phyloP scores from a whole-genome alignment of 2,329 filamentous ascomycete genomes.

The Aspergillus brunneoviolaceus region DNA sequence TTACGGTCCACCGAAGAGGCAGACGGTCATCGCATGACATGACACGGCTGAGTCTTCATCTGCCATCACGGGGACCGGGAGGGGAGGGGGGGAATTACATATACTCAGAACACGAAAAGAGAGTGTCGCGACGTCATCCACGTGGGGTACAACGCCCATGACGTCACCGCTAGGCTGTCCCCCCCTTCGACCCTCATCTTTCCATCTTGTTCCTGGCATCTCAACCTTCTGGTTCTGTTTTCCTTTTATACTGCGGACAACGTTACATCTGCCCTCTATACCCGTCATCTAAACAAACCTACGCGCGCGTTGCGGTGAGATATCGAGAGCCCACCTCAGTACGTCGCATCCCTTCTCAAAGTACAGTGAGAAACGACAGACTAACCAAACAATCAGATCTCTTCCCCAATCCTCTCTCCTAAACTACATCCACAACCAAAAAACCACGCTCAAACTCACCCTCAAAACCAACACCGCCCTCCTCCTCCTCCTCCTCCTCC shows the following conservation, averaged over 20 bases:
- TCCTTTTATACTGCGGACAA: background rate
- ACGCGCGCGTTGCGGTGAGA: background rate
- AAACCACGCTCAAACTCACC: too few species aligned
- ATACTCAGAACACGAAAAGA: background rate
- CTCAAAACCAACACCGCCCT: background rate
- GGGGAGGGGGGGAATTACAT: background rate
- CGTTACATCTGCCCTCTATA: background rate
- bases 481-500: too few species aligned
- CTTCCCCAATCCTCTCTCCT: too few species aligned
- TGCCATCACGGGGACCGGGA: background rate
- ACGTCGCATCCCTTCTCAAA: too few species aligned
- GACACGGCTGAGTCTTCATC: too few species aligned
- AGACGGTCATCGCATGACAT: background rate
- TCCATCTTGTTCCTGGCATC: background rate
- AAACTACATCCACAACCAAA: too few species aligned
- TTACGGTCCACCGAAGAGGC: background rate
- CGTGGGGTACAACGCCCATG: constrained; percentile 1
- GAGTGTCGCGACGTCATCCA: constrained; percentile 3
- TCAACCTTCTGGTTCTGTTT: background rate
- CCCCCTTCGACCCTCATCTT: background rate
- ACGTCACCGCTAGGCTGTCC: background rate
- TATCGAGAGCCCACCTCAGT: background rate
- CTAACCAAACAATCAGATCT: too few species aligned
- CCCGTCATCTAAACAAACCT: background rate
- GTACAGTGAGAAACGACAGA: too few species aligned